Evolutionary conservation across 116 monocot genomes (phyloP), one percentile per base, ranked within the genome.

Genomic region (Dioscorea cayenensis): DNA sequence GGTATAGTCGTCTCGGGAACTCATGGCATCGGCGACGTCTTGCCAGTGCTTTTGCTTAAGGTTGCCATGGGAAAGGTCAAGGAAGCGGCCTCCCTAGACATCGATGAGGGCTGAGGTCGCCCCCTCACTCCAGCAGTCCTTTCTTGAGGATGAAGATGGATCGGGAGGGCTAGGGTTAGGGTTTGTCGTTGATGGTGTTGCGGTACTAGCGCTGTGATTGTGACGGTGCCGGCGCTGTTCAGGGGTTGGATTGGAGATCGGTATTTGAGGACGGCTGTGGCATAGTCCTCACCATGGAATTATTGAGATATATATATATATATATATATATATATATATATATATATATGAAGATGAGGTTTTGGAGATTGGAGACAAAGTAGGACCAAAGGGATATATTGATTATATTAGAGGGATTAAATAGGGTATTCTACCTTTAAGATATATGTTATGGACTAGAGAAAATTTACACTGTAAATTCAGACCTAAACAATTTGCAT

Each of bases 41-140:
- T 90, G 86, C 94, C 94, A 94, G 69, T 94, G 88, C 71, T 86
- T 81, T 77, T 91, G 94, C 60, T 79, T 75, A 32, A 94, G 94
- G 52, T 84, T 91, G n/a, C 94, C 94, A 36, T 90, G 77, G 73
- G 77, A 83, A 52, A 94, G 80, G 73, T 87, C 86, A 9, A 94
- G 66, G 70, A 72, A 90, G 21, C 88, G 76, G 69, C 90, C 88
- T 13, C 90, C 90, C 94, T 90, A 94, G 11, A 90, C 94, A 69
- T 90, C 94, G 77, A 94, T 88, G 50, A 94, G 82, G 19, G 75
- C 72, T 9, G 86, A 81, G 14, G 94, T 94, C 11, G 94, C 90
- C 17, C 87, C 94, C 58, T 87, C 90, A 85, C 90, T 94, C 94
- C 94, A 94, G 80, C 83, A 83, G 71, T 90, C 81, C 71, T 79